Evolutionary conservation across 176 grass and related monocot genomes (phyloP), one percentile per base, ranked within the genome.

Genomic region (Zea mays): DNA sequence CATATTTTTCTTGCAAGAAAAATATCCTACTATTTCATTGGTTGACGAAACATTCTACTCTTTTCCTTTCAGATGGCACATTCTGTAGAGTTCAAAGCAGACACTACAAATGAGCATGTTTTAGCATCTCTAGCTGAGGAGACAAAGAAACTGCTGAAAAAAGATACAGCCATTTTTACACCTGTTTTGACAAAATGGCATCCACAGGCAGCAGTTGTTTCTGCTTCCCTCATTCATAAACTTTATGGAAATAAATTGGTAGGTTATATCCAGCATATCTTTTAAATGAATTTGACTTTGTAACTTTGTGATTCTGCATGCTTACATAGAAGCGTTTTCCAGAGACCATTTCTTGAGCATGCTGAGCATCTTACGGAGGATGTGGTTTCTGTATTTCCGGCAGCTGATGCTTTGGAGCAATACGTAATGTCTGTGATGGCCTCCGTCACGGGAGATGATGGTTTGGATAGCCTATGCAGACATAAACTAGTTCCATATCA

Each of bases 211-310:
- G 85, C 96, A 81, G 79, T 99, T 87, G 65, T 92, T 85, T 99
- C 92, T 85, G 90, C 96, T 87, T 92, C 92, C 13, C 92, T 95
- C 69, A 69, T 99, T 70, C 96, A 99, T 86, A 99, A 94, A 82
- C 84, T 99, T 80, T 99, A 95, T 85, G 92, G 96, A 36, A 87
- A 83, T 81, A 99, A 95, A 81, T 85, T 99, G 90, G 96, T 99
- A 83, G 43, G 76, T 63, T 85, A 63, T 85, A 62, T 56, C 47
- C 45, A 46, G 71, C 48, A 61, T 61, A 66, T 79, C 41, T 49
- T 11, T 21, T 68, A 58, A 51, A 69, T 83, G 46, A 39, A 14
- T 15, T 8, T 68, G 69, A 59, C 35, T 71, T 39, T 50, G 78
- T 62, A 65, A 37, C 17, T 48, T 63, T 76, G 39, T 64, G 65